Percentiles rank a stretch among this genome's conserved stretches.
Evolutionary conservation across 2,329 filamentous ascomycete genomes (phyloP).

Genomic region (Neonectria neomacrospora): DNA sequence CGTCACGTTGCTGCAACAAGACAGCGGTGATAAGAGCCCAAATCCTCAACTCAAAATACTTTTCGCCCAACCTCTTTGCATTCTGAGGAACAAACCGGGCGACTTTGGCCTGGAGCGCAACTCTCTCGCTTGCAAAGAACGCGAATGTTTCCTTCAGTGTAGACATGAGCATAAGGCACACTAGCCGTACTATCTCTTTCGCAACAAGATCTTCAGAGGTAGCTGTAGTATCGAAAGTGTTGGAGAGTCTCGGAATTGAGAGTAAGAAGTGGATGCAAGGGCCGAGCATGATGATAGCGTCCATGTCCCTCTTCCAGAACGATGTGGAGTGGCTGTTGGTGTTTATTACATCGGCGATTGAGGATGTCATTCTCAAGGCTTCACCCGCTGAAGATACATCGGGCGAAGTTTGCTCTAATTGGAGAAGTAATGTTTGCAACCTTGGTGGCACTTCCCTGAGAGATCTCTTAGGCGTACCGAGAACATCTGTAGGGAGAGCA

Average conservation of each 20-base stretch:
- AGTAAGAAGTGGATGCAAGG: constrained; percentile 12
- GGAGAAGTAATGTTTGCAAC: background rate
- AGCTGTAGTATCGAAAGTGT: background rate
- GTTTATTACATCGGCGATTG: constrained; percentile 1
- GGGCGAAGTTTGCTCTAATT: background rate
- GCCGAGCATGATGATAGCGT: background rate
- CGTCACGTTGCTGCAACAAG: background rate
- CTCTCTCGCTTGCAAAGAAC: background rate
- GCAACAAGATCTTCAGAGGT: background rate
- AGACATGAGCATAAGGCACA: background rate
- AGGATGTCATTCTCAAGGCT: background rate
- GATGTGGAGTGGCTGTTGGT: constrained; percentile 2
- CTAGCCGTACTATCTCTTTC: background rate
- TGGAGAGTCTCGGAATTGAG: background rate
- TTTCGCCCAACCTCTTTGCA: background rate
- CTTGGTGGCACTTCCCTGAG: background rate
- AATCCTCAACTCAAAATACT: background rate
- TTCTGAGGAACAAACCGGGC: background rate
- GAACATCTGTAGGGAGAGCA: background rate
- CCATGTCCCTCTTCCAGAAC: constrained; percentile 5
- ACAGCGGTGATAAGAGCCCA: constrained; percentile 9
- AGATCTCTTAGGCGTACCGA: background rate
- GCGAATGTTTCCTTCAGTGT: background rate
- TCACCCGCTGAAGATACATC: background rate
- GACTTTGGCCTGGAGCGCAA: background rate